phyloP scores from a whole-genome alignment of 2,329 filamentous ascomycete species.

The Fusarium sp. region DNA sequence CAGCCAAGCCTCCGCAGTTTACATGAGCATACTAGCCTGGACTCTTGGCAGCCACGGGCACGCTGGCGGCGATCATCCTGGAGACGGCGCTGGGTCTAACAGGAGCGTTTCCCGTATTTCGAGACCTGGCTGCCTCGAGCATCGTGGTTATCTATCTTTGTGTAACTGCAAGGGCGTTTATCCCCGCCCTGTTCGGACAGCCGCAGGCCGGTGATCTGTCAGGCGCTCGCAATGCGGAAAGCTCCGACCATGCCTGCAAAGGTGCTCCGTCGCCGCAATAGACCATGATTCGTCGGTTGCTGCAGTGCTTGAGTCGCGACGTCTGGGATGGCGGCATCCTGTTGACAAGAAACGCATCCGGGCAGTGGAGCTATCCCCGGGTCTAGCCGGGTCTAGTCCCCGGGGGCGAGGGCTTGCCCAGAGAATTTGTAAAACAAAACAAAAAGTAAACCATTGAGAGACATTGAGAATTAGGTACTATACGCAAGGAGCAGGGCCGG shows the following conservation, averaged over 20 bases:
- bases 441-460: background rate
- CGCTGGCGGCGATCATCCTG: background rate
- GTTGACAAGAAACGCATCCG: conserved; percentile 1
- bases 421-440: background rate
- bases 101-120: background rate
- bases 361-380: conserved; percentile 4
- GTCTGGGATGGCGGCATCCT: background rate
- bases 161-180: background rate
- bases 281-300: conserved; percentile 1
- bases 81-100: background rate
- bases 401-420: background rate
- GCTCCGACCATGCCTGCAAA: too few relatives aligned
- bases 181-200: background rate
- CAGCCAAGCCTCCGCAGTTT: background rate
- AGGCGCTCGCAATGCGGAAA: too few relatives aligned
- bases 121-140: background rate
- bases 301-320: background rate
- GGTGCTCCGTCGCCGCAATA: background rate
- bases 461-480: background rate
- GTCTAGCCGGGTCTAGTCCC: conserved; percentile 10
- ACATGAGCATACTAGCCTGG: background rate
- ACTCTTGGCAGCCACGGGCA: background rate
- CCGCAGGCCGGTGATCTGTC: too few relatives aligned
- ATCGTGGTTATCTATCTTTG: background rate
- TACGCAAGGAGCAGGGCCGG: background rate